A percentile compares a stretch with the other conserved stretches of the same genome.
Evolutionary conservation across 768 basidiomycete species (phyloP).

Genomic region (Phaeolepiota aurea): DNA sequence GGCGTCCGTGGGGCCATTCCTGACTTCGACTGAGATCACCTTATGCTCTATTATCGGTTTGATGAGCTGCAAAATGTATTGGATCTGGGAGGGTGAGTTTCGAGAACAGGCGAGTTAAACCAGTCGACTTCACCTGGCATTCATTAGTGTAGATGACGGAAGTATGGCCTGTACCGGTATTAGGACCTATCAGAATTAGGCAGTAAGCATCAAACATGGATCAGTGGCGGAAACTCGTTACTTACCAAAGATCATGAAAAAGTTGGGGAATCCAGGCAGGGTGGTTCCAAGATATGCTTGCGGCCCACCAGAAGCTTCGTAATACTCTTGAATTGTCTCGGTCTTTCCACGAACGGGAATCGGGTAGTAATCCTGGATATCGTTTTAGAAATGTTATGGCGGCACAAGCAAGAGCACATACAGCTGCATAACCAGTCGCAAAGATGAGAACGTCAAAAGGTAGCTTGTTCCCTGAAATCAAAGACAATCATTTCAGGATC

Average conservation of each 20-base stretch:
- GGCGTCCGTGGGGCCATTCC: constrained; percentile 20
- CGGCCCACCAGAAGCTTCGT: constrained; percentile 27
- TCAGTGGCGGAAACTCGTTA: not conserved
- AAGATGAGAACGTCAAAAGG: constrained; percentile 30
- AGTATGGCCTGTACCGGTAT: constrained; percentile 33
- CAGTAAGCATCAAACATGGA: not conserved
- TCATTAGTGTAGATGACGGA: constrained; percentile 36
- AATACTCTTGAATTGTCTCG: constrained; percentile 31
- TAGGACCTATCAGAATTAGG: constrained; percentile 25
- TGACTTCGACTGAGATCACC: constrained; percentile 27
- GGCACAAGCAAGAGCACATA: constrained; percentile 6
- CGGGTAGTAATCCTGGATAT: constrained; percentile 22
- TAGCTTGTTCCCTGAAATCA: constrained; percentile 19
- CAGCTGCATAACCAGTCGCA: constrained; percentile 26
- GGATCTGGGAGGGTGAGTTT: constrained; percentile 17
- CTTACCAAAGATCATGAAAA: constrained; percentile 29
- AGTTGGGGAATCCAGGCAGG: constrained; percentile 38
- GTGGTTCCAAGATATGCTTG: constrained; percentile 35
- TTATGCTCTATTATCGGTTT: constrained; percentile 26
- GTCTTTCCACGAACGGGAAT: constrained; percentile 20
- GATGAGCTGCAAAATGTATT: constrained; percentile 33
- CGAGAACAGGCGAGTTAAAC: not conserved
- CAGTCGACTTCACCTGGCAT: constrained; percentile 28
- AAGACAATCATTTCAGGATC: not conserved
- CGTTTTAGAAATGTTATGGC: not conserved